Evolutionary conservation across 1,284 basidiomycete genomes (phyloP), one percentile per base, ranked within the genome.

Genomic region (Cutaneotrichosporon cutaneum): DNA sequence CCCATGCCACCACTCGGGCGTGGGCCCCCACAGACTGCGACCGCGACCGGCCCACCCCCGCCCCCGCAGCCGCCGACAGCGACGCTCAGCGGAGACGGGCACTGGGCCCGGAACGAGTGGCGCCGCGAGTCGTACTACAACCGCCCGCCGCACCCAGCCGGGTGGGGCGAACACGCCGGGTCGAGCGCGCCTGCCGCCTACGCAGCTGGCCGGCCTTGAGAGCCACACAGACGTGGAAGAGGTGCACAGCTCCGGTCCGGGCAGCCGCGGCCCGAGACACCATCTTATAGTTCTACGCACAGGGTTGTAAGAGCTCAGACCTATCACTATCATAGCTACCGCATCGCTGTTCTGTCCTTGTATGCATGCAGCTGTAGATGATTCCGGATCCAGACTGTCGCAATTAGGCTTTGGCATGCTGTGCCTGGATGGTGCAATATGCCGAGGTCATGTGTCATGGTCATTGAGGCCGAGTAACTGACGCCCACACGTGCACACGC

Each of bases 21-120:
- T 33, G 52, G 52, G 22, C 35, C 52, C 21, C 52, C 52, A 3
- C 52, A 54, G 35, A 54, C 52, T 13, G 52, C 52, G 30, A 54
- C 52, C 11, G 52, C 52, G 7, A 54, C 52, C 3, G 52, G 52
- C 13, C 52, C 52, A 4, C 55, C 55, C 7, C 42, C 42, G 21
- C 55, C 55, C 1, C 55, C 55, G 2, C 44, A 56, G 45, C 55
- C 55, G 10, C 55, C 55, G 4, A 56, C 55, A 11, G 55, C 55
- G 21, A 56, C 55, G 30, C 21, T 54, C 2, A 16, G 33, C 14
- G 52, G 51, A 2, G 51, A 53, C n/a, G 14, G 26, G 16, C 30
- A 53, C n/a, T 53, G 51, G 51, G 51, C 9, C 16, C 32, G 51
- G 5, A 30, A 35, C 51, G 26, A n/a, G 5, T 53, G 51, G 4